Conservation (phyloP, 2,329 filamentous ascomycete genomes). For the Penicillium expansum region DNA sequence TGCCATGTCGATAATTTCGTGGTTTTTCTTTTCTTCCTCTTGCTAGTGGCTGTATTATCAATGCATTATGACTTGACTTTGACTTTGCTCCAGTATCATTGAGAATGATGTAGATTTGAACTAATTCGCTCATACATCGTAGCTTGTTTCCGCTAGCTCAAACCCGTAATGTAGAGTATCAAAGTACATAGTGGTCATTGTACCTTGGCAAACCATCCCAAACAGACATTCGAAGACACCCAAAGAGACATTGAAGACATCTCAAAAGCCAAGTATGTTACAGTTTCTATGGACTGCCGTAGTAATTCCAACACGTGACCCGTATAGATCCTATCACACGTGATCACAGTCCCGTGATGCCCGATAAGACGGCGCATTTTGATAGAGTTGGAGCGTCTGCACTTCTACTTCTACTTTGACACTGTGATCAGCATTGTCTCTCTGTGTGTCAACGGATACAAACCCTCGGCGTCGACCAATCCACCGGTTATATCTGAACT, state of each 20-base stretch:
- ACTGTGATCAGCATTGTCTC: background rate
- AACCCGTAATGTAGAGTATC: fast-evolving
- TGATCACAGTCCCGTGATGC: background rate
- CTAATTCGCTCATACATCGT: background rate
- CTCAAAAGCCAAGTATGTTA: background rate
- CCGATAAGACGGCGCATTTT: constrained; percentile 8
- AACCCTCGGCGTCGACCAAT: background rate
- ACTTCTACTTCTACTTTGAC: background rate
- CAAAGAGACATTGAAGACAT: background rate
- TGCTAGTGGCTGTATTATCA: constrained; percentile 11
- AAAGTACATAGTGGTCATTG: too few species aligned
- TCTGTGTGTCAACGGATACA: background rate
- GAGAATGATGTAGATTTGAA: background rate
- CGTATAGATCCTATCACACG: background rate
- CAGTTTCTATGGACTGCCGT: too few species aligned
- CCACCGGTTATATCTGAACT: background rate
- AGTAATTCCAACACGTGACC: background rate
- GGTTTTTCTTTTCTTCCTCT: background rate
- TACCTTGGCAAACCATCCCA: too few species aligned
- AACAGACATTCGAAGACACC: background rate
- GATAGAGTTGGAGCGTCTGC: background rate
- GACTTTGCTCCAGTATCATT: background rate
- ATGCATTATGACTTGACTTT: constrained; percentile 13
- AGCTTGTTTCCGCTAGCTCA: background rate
- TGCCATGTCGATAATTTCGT: background rate